Conservation (phyloP, 2,329 filamentous ascomycete genomes). For the Fusarium transvaalense region DNA sequence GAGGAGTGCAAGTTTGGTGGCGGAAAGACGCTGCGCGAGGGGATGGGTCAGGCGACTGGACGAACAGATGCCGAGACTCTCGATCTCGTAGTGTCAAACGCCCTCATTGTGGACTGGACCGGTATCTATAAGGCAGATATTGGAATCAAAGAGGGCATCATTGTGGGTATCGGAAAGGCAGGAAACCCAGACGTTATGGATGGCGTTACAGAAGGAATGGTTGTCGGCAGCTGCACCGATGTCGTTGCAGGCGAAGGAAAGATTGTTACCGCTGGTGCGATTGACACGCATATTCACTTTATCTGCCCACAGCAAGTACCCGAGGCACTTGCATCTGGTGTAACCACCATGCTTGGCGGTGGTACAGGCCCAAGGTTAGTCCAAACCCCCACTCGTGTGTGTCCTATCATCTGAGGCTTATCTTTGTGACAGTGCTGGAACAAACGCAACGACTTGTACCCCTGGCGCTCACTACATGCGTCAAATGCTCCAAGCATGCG, state of each 20-base stretch:
- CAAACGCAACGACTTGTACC: slow-evolving; percentile 93
- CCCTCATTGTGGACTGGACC: slow-evolving; percentile 88
- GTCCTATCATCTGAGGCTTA: slow-evolving; percentile 20
- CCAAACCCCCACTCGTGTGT: background rate
- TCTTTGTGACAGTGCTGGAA: slow-evolving; percentile 73
- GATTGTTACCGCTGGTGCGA: slow-evolving; percentile 90
- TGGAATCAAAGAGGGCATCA: slow-evolving; percentile 87
- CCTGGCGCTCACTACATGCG: slow-evolving; percentile 85
- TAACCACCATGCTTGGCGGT: slow-evolving; percentile 91
- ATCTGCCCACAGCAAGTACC: slow-evolving; percentile 94
- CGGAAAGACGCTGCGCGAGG: slow-evolving; percentile 92
- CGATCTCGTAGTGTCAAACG: slow-evolving; percentile 90
- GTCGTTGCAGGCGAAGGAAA: slow-evolving; percentile 91
- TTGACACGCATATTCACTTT: slow-evolving; percentile 93
- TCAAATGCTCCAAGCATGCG: slow-evolving; percentile 90
- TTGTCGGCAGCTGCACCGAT: slow-evolving; percentile 90
- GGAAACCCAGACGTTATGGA: slow-evolving; percentile 99
- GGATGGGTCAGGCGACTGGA: slow-evolving; percentile 93
- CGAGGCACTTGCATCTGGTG: slow-evolving; percentile 84
- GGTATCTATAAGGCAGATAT: slow-evolving; percentile 98
- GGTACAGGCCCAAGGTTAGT: slow-evolving; percentile 87
- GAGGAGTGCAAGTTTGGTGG: slow-evolving; percentile 97
- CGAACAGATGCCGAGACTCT: slow-evolving; percentile 77
- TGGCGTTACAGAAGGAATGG: slow-evolving; percentile 80
- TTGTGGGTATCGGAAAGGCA: slow-evolving; percentile 91